These are phyloP conservation scores for Deinandra increscens DNA, from an alignment of 129 eudicot genomes.

Conservation along the genomic window DNA sequence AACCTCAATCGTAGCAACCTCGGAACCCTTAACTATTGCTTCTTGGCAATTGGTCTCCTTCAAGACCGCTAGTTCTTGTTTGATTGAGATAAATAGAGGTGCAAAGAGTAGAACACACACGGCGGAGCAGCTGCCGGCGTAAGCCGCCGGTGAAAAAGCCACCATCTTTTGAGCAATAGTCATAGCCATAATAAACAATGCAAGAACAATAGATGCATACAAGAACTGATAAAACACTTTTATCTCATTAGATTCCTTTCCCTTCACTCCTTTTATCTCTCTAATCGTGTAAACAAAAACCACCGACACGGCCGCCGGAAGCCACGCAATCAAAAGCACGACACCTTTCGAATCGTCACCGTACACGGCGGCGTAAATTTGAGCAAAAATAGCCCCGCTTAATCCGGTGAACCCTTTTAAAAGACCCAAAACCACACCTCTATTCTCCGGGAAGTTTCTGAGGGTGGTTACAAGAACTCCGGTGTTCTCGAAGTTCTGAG, in stretches of 20 bases:
- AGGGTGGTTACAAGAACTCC: slow-evolving; percentile 72
- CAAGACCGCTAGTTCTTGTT: slow-evolving; percentile 51
- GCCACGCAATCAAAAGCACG: slow-evolving; percentile 78
- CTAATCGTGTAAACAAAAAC: slow-evolving; percentile 60
- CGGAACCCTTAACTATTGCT: slow-evolving; percentile 19
- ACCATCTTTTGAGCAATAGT: slow-evolving; percentile 54
- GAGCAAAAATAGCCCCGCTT: slow-evolving; percentile 87
- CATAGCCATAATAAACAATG: slow-evolving; percentile 64
- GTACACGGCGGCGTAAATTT: slow-evolving; percentile 64
- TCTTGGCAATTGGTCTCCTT: slow-evolving; percentile 28
- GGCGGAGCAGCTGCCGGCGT: slow-evolving; percentile 51
- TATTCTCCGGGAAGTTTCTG: slow-evolving; percentile 69
- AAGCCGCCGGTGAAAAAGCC: slow-evolving; percentile 41
- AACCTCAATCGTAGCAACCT: background rate
- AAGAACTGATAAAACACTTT: slow-evolving; percentile 56
- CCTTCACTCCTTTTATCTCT: slow-evolving; percentile 28
- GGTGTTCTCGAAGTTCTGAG: slow-evolving; percentile 84
- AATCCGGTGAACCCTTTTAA: slow-evolving; percentile 79
- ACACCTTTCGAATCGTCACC: slow-evolving; percentile 65
- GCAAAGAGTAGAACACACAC: slow-evolving; percentile 54
- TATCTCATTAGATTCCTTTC: slow-evolving; percentile 33
- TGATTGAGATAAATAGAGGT: slow-evolving; percentile 54
- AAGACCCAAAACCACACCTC: slow-evolving; percentile 69
- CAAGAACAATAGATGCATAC: slow-evolving; percentile 49
- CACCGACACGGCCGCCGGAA: slow-evolving; percentile 71